Percentiles rank a stretch among this genome's conserved stretches.
phyloP scores from a whole-genome alignment of 1,284 basidiomycete species.

The Puccinia novopanici region DNA sequence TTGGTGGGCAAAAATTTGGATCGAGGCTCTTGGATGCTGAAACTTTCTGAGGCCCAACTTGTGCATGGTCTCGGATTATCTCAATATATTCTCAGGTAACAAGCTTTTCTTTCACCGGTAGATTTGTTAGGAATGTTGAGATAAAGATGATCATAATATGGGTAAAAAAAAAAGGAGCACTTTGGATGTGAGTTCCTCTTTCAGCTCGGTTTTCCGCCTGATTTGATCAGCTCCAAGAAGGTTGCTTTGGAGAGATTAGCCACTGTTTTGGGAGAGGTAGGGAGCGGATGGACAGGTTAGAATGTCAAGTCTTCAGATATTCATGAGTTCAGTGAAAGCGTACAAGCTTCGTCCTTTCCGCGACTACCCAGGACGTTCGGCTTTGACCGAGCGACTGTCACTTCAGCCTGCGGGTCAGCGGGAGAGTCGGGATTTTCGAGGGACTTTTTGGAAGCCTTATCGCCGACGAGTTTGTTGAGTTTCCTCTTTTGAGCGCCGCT shows the following conservation, averaged over 20 bases:
- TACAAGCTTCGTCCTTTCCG: slow-evolving; percentile 57
- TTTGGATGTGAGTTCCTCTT: not conserved
- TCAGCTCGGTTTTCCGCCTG: slow-evolving; percentile 27
- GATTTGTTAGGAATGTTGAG: not conserved
- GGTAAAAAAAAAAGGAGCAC: not conserved
- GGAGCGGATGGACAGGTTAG: not conserved
- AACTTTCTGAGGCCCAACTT: too few species aligned
- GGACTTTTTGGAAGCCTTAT: slow-evolving; percentile 9
- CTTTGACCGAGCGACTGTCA: slow-evolving; percentile 45
- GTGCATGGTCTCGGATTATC: too few species aligned
- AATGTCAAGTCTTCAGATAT: not conserved
- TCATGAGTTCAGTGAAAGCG: slow-evolving; percentile 36
- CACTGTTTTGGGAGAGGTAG: slow-evolving; percentile 51
- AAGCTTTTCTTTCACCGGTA: too few species aligned
- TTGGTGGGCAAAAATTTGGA: too few species aligned
- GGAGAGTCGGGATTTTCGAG: slow-evolving; percentile 23
- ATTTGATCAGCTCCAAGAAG: slow-evolving; percentile 57
- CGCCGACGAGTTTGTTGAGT: slow-evolving; percentile 50
- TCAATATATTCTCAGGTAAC: too few species aligned
- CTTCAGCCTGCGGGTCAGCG: slow-evolving; percentile 3
- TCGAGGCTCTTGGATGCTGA: too few species aligned
- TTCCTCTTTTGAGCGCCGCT: slow-evolving; percentile 53
- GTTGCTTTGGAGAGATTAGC: slow-evolving; percentile 58
- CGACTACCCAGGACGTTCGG: slow-evolving; percentile 56
- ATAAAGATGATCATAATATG: not conserved